Evolutionary conservation across 345 rosid species (phyloP), one percentile per base, ranked within the genome.

Genomic region (Psidium friedrichsthalianum): DNA sequence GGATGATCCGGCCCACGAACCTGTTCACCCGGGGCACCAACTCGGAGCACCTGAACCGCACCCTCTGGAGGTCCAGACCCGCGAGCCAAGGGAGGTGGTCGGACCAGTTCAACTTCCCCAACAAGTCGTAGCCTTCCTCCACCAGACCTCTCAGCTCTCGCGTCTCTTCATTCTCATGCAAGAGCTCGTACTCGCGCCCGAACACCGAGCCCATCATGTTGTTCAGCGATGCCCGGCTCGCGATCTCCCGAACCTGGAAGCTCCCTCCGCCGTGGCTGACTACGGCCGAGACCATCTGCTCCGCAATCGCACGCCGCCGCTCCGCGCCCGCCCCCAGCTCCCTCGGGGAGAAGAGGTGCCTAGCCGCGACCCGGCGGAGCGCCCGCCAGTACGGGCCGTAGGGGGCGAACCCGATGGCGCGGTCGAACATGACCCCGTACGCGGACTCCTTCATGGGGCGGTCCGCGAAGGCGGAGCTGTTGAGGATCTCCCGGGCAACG

Each of bases 331-430:
- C 85, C 15, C 27, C 76, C 85, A 91, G 90, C 87, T 93, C 92
- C 86, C 82, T 93, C 0, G 93, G 92, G 57, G 89, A 90, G 51
- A 93, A 90, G 27, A 93, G 92, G 87, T 93, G 93, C 3, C 90
- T 86, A 8, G 94, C 87, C 0, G 93, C 91, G 69, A 93, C 90
- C 85, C 90, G 86, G 81, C 94, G 87, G 36, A 93, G 57, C 22
- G 90, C 88, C 76, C 91, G 84, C 94, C 94, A 93, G 80, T 93
- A 93, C 40, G 88, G 87, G 27, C 94, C 94, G 49, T 89, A 91
- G 53, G 93, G 91, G 85, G 94, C 93, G 82, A 93, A 93, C 51
- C 94, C 94, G 27, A 93, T 93, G 16, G 94, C 91, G 24, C 94
- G 86, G 74, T 90, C 83, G 76, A 93, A 93, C 92, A 93, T 84